phyloP scores from a whole-genome alignment of 148 eudicot genomes.

The Cornus suecica region DNA sequence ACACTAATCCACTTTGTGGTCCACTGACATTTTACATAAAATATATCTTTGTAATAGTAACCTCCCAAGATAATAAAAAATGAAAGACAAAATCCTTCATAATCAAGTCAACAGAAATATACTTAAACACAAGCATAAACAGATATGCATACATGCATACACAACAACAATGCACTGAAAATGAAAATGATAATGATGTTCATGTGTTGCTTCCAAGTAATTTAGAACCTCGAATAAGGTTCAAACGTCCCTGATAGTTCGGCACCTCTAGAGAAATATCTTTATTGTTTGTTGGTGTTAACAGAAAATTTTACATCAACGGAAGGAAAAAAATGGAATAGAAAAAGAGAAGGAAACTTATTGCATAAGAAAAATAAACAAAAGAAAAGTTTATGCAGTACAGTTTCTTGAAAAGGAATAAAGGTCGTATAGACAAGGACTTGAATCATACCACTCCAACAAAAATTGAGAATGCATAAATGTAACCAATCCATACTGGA shows the following conservation, averaged over 20 bases:
- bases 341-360: background rate
- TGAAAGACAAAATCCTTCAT: background rate
- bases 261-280: background rate
- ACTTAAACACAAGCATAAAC: background rate
- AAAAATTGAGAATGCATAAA: conserved; percentile 85
- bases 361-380: background rate
- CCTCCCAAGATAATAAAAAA: background rate
- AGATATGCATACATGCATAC: background rate
- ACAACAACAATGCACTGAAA: background rate
- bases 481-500: conserved; percentile 90
- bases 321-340: background rate
- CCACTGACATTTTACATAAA: background rate
- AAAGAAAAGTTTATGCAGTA: background rate
- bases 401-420: background rate
- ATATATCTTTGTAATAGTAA: background rate
- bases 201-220: background rate
- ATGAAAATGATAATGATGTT: background rate
- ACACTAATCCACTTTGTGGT: no score
- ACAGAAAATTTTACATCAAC: background rate
- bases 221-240: background rate
- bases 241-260: background rate
- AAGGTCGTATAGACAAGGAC: background rate
- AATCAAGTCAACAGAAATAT: background rate
- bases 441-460: conserved; percentile 84
- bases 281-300: background rate